These are phyloP conservation scores for Capsicum pubescens DNA, from an alignment of 257 asterid genomes.

Conservation along the genomic window DNA sequence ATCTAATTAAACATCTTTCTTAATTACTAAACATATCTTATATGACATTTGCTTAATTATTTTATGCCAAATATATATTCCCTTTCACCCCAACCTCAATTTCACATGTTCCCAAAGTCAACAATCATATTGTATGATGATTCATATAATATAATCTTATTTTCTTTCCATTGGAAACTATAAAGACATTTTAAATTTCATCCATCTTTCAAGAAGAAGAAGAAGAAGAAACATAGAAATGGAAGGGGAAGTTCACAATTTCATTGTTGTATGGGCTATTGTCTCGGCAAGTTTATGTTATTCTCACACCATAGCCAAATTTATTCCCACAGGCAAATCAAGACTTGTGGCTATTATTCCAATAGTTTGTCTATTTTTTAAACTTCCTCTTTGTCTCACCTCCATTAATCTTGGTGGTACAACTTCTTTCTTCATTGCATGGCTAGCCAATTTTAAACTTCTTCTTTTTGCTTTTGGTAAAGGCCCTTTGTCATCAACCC, in stretches of 20 bases:
- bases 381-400: slow-evolving; percentile 57
- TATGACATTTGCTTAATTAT: neutral
- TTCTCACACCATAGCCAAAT: slow-evolving; percentile 43
- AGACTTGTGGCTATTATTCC: slow-evolving; percentile 51
- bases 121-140: neutral
- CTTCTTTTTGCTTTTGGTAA: slow-evolving; percentile 50
- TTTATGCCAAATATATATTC: neutral
- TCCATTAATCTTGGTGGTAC: slow-evolving; percentile 54
- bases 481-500: slow-evolving; percentile 53
- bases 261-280: slow-evolving; percentile 50
- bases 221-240: slow-evolving; percentile 5
- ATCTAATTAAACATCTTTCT: neutral
- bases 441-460: slow-evolving; percentile 61
- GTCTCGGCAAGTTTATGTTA: slow-evolving; percentile 47
- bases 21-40: neutral
- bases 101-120: neutral
- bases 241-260: slow-evolving; percentile 63
- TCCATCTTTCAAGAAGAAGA: neutral
- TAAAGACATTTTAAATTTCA: neutral
- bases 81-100: neutral
- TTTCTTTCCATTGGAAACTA: neutral
- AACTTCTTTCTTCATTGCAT: slow-evolving; percentile 59
- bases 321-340: slow-evolving; percentile 37
- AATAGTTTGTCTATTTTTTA: slow-evolving; percentile 42
- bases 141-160: neutral